phyloP scores from a whole-genome alignment of 2,329 filamentous ascomycete species.

The Cytospora schulzeri region DNA sequence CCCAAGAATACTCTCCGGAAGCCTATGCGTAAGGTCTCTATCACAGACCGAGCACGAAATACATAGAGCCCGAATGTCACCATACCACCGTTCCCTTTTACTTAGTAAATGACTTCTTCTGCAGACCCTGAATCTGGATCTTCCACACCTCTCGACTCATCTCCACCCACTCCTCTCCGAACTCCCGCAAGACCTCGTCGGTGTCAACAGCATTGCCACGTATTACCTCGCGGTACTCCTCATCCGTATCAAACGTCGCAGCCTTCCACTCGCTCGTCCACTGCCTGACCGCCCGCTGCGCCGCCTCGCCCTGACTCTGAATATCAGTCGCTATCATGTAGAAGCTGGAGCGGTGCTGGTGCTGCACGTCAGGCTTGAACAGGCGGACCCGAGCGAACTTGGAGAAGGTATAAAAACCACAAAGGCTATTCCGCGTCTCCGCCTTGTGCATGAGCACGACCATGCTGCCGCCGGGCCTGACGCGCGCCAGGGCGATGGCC shows the following conservation, averaged over 20 bases:
- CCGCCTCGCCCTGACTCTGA: conserved; percentile 37
- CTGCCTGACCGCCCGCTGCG: conserved; percentile 38
- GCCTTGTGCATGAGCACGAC: conserved; percentile 53
- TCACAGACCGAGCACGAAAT: not conserved
- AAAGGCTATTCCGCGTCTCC: conserved; percentile 44
- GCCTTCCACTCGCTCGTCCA: conserved; percentile 46
- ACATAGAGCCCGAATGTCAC: not conserved
- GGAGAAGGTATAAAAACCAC: conserved; percentile 43
- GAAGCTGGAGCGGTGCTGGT: conserved; percentile 51
- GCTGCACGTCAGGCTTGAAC: conserved; percentile 47
- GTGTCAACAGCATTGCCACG: conserved; percentile 20
- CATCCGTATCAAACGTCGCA: conserved; percentile 42
- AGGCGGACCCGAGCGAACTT: conserved; percentile 45
- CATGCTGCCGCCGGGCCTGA: conserved; percentile 51
- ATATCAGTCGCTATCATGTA: conserved; percentile 54
- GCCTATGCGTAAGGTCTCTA: not conserved
- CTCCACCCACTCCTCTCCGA: conserved; percentile 39
- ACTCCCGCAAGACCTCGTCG: conserved; percentile 38
- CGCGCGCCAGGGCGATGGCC: conserved; percentile 47
- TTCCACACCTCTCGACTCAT: conserved; percentile 40
- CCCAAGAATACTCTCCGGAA: not conserved
- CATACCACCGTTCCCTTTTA: not conserved
- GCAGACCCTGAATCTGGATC: conserved; percentile 39
- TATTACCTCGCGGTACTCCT: conserved; percentile 29
- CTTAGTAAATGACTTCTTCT: conserved; percentile 33